Percentiles rank a stretch among this genome's conserved stretches.
These are phyloP conservation scores for Naganishia albida DNA, from an alignment of 1,284 basidiomycete species.

Conservation along the genomic window DNA sequence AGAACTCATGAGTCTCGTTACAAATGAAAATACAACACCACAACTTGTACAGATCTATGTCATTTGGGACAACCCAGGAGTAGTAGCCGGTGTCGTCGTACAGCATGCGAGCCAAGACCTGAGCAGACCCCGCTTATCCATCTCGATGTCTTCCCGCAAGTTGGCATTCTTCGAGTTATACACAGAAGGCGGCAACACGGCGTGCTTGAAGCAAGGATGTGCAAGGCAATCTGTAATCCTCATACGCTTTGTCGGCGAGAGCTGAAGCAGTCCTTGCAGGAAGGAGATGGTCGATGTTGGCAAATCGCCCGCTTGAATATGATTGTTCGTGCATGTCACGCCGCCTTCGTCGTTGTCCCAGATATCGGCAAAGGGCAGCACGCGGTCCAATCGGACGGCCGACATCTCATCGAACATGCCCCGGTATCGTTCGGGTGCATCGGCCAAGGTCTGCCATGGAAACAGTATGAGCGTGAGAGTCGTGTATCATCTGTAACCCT, in stretches of 20 bases:
- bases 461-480: not conserved
- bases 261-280: conserved; percentile 22
- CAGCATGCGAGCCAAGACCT: conserved; percentile 20
- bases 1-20: no score
- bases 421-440: conserved; percentile 20
- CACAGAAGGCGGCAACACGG: conserved; percentile 18
- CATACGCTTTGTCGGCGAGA: conserved; percentile 17
- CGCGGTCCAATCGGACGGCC: conserved; percentile 19
- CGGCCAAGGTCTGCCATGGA: not conserved
- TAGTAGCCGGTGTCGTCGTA: conserved; percentile 6
- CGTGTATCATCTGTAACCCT: not conserved
- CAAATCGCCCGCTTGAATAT: conserved; percentile 8
- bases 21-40: not conserved
- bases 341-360: conserved; percentile 25
- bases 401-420: conserved; percentile 8
- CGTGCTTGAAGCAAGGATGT: conserved; percentile 24
- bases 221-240: conserved; percentile 6
- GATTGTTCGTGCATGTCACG: conserved; percentile 25
- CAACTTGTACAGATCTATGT: not conserved
- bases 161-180: conserved; percentile 5
- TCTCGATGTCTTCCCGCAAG: conserved; percentile 13
- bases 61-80: conserved; percentile 7
- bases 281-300: conserved; percentile 24
- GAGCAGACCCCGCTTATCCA: conserved; percentile 13
- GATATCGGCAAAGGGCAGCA: conserved; percentile 21